Evolutionary conservation across 192 early-diverging fungal species (phyloP).

Genomic region (Polychytrium aggregatum): DNA sequence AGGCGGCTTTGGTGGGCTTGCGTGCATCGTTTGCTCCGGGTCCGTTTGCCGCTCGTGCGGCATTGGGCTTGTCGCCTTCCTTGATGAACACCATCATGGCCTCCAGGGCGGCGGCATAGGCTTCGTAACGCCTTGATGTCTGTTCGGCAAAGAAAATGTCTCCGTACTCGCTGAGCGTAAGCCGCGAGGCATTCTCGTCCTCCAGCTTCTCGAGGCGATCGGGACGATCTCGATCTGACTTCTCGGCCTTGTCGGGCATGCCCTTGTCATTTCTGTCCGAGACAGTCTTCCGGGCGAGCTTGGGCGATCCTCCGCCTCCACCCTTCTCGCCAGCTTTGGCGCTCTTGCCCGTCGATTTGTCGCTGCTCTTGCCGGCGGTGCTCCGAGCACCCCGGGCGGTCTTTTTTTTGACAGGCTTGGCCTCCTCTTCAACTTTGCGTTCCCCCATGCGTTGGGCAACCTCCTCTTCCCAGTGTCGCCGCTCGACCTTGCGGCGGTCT

Average conservation of each 20-base stretch:
- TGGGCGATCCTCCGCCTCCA: constrained; percentile 14
- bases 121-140: constrained; percentile 27
- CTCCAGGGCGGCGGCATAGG: constrained; percentile 22
- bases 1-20: too few species aligned
- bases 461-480: constrained; percentile 38
- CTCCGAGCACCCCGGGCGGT: constrained; percentile 4
- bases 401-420: constrained; percentile 16
- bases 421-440: constrained; percentile 41
- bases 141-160: constrained; percentile 28
- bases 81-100: constrained; percentile 13
- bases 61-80: constrained; percentile 21
- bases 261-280: constrained; percentile 5
- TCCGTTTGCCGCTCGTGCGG: neutral
- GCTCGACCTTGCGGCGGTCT: constrained; percentile 33
- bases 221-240: constrained; percentile 4
- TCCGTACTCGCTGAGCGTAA: constrained; percentile 16
- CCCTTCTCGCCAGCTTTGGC: constrained; percentile 5
- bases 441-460: constrained; percentile 27
- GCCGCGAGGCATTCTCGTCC: constrained; percentile 17
- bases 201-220: constrained; percentile 9
- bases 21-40: too few species aligned
- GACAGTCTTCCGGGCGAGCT: constrained; percentile 13
- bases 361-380: constrained; percentile 9
- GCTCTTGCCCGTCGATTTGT: neutral
- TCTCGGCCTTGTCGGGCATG: constrained; percentile 9